phyloP scores from a whole-genome alignment of 768 basidiomycete species.

The Russula compacta region DNA sequence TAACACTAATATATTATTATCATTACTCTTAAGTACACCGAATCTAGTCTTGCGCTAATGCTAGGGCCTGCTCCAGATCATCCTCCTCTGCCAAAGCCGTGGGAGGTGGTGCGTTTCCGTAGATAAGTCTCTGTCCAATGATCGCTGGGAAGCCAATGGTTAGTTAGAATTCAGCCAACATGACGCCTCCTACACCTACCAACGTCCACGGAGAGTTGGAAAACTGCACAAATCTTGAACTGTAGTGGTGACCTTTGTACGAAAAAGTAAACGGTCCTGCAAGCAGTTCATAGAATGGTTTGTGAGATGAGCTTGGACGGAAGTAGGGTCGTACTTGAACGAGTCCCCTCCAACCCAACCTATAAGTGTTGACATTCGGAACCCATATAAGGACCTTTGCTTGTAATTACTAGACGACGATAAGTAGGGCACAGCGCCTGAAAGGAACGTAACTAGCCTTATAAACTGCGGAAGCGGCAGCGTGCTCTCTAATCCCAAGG shows the following conservation, averaged over 20 bases:
- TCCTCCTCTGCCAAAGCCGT: slow-evolving; percentile 44
- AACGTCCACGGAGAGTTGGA: slow-evolving; percentile 71
- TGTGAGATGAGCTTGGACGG: not conserved
- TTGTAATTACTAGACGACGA: slow-evolving; percentile 54
- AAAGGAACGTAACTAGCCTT: slow-evolving; percentile 36
- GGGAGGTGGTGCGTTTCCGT: slow-evolving; percentile 60
- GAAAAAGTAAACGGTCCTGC: slow-evolving; percentile 75
- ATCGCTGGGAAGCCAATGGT: slow-evolving; percentile 43
- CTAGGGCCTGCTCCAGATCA: slow-evolving; percentile 67
- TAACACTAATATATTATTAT: not conserved
- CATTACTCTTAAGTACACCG: not conserved
- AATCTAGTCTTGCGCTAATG: slow-evolving; percentile 47
- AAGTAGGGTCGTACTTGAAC: slow-evolving; percentile 54
- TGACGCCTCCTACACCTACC: slow-evolving; percentile 37
- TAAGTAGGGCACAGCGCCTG: slow-evolving; percentile 1
- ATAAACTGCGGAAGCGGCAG: slow-evolving; percentile 80
- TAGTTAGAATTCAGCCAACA: slow-evolving; percentile 9
- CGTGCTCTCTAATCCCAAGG: slow-evolving; percentile 76
- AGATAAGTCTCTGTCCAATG: slow-evolving; percentile 60
- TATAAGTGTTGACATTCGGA: slow-evolving; percentile 70
- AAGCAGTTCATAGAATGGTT: not conserved
- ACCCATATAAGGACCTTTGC: slow-evolving; percentile 74
- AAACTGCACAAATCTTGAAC: slow-evolving; percentile 76
- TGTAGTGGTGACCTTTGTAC: slow-evolving; percentile 61
- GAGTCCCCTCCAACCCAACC: slow-evolving; percentile 81